Evolutionary conservation across 176 grass and related monocot genomes (phyloP), one percentile per base, ranked within the genome.

Genomic region (Juncus effusus): DNA sequence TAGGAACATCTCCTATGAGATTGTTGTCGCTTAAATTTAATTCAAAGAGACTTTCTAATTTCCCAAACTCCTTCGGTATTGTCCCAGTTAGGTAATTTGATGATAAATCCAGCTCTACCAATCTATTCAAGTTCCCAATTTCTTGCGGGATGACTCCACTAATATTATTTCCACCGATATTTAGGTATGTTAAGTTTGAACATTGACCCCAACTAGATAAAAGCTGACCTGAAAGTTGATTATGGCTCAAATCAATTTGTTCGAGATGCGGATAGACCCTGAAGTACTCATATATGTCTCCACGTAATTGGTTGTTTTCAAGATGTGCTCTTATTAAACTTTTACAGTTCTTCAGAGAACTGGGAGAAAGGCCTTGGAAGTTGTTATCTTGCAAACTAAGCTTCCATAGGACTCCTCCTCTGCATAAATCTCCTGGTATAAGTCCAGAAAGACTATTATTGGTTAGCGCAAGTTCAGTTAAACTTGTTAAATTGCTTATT

Each of bases 201-300:
- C 63, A 67, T 3, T 67, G 35, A 5, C n/a, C 37, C 61, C 36
- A 67, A 1, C n/a, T 56, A 0, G 61, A 40, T 4, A 61, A 59
- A 9, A 76, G 60, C 16, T 68, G 61, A 76, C 84, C 13, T 42
- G 14, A 9, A 78, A 42, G 7, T 12, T 59, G 12, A 38, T 86
- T 86, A 3, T 36, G 6, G 12, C 78, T 81, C 36, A 86, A 47
- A 56, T 86, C 74, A 7, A 82, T 53, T 13, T 59, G 54, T 2
- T 28, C 40, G 55, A 86, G 45, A 3, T 50, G 16, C 15, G 35
- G 77, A 7, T 64, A 86, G 7, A 37, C 4, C 11, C 11, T 39
- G 37, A 82, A 75, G 3, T 14, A 55, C 0, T n/a, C 16, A 36
- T 69, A 71, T 55, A 78, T 82, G 4, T 35, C 36, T 11, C 84